Evolutionary conservation across 768 basidiomycete genomes (phyloP).

Genomic region (Sistotremastrum suecicum): DNA sequence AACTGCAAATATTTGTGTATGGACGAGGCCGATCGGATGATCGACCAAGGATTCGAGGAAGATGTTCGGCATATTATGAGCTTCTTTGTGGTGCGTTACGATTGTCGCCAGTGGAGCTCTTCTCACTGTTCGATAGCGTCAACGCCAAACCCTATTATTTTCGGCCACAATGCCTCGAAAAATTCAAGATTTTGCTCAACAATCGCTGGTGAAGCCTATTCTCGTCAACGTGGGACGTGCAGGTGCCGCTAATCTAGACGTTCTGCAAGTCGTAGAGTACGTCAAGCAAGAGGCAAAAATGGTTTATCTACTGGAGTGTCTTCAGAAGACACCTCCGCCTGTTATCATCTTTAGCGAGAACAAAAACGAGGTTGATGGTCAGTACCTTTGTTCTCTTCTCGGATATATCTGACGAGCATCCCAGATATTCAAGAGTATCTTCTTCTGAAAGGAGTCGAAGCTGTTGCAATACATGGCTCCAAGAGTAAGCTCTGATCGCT

Average conservation of each 20-base stretch:
- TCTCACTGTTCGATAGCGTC: conserved; percentile 39
- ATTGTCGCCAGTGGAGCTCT: not conserved
- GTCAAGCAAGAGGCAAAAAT: conserved; percentile 99
- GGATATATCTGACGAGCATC: not conserved
- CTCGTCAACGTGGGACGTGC: conserved; percentile 97
- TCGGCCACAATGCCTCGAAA: conserved; percentile 99
- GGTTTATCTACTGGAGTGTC: conserved; percentile 94
- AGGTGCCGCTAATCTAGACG: conserved; percentile 93
- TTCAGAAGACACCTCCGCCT: conserved; percentile 97
- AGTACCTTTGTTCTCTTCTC: conserved; percentile 9
- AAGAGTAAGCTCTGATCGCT: conserved; percentile 48
- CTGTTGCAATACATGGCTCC: conserved; percentile 96
- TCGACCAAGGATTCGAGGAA: conserved; percentile 97
- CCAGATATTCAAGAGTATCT: conserved; percentile 97
- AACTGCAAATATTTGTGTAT: conserved; percentile 95
- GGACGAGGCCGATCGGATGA: conserved; percentile 99
- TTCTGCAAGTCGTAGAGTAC: conserved; percentile 93
- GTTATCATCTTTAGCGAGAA: conserved; percentile 98
- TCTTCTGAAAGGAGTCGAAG: conserved; percentile 91
- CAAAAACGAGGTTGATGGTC: conserved; percentile 99
- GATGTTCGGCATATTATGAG: conserved; percentile 99
- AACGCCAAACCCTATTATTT: conserved; percentile 93
- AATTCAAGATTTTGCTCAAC: conserved; percentile 97
- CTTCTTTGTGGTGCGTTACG: conserved; percentile 71
- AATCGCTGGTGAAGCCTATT: conserved; percentile 88